Base-by-base conservation (phyloP, 768 basidiomycete species). In the Coprinopsis sp. region DNA sequence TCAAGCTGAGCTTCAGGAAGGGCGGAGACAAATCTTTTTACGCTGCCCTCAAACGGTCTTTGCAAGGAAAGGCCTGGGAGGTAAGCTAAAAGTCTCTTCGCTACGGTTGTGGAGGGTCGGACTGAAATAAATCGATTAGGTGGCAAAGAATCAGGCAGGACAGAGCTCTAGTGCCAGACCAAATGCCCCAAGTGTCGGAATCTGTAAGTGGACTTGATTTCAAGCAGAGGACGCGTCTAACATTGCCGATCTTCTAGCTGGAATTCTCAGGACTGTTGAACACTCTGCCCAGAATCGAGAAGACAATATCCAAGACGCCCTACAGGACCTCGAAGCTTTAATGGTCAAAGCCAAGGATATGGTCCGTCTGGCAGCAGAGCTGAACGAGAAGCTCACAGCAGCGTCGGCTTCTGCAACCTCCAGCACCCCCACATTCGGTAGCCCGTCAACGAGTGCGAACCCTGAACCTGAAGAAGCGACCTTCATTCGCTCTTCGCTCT, bases 271-370 rank as follows among this genome's bases (percentile, higher is more conserved):
- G 47, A 78, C 72, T 2, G 87, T 93, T 33, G 81, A 88, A 61
- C 70, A 75, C 12, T 79, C 81, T 7, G 78, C 81, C 1, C 76
- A 83, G 54, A 76, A 73, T 4, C 72, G 81, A 13, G 76, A 82
- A 36, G 76, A 74, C 6, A 73, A 82, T 51, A 78, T 98, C 68
- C 73, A 74, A 21, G 80, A 83, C 52, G 88, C 92, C 0, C 72
- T 97, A 25, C 73, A 81, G 53, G 96, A 98, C 58, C 76, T 98
- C 27, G 91, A 97, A 60, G 86, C 85, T 0, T 67, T 98, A 37
- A 93, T 89, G 87, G 72, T 84, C 38, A 89, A 94, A 60, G 92
- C 93, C 1, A 85, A 81, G 53, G 91, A 94, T 54, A 95, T 98
- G 83, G 93, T 94, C 47, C 78, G 78, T 24, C 74, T 97, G 19